Evolutionary conservation across 2,329 filamentous ascomycete species (phyloP).

Genomic region (Xylariaceae sp.): DNA sequence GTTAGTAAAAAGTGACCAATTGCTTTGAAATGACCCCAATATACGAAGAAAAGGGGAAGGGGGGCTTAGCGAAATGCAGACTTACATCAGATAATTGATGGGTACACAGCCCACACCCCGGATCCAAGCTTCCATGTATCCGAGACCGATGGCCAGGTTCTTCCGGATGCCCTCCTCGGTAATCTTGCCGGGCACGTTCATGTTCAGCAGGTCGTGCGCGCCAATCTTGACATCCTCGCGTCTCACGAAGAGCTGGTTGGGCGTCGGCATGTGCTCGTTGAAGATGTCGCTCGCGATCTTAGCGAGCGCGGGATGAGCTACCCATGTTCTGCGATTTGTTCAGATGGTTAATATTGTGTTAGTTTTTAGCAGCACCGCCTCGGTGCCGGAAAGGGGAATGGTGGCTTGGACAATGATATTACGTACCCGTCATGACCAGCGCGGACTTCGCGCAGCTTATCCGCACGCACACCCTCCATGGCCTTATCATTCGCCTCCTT

Average conservation of each 20-base stretch:
- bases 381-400: background rate
- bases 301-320: conserved; percentile 90
- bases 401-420: background rate
- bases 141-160: conserved; percentile 93
- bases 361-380: background rate
- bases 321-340: conserved; percentile 63
- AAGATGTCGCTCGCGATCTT: conserved; percentile 86
- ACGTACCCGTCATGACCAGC: conserved; percentile 81
- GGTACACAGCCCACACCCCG: conserved; percentile 92
- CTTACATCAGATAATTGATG: conserved; percentile 90
- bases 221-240: conserved; percentile 84
- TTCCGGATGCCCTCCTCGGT: conserved; percentile 95
- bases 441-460: conserved; percentile 93
- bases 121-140: conserved; percentile 98
- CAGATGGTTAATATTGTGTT: conserved; percentile 5
- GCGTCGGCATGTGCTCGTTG: conserved; percentile 97
- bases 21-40: background rate
- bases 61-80: conserved; percentile 9
- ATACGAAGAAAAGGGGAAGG: background rate
- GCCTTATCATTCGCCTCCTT: conserved; percentile 84
- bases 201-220: conserved; percentile 89
- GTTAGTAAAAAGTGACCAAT: conserved; percentile 1
- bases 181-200: conserved; percentile 89
- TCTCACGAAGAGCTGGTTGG: conserved; percentile 89
- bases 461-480: conserved; percentile 86